A percentile compares a stretch with the other conserved stretches of the same genome.
These are phyloP conservation scores for Penicillium canariense DNA, from an alignment of 495 filamentous ascomycete genomes.

Conservation along the genomic window DNA sequence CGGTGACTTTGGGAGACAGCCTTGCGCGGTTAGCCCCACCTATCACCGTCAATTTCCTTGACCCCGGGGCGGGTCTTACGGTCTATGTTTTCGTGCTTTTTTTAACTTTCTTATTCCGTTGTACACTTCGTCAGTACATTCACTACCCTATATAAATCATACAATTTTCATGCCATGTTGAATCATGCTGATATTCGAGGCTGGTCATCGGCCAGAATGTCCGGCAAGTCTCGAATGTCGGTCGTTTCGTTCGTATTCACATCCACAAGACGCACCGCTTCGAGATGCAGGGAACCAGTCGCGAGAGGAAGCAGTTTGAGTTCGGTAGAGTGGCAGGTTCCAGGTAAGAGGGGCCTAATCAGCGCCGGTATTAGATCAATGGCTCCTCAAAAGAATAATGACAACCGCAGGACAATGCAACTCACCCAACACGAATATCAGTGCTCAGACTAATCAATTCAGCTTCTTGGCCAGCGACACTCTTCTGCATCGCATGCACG, in stretches of 20 bases:
- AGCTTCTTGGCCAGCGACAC: constrained; percentile 63
- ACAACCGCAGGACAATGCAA: constrained; percentile 2
- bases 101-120: background rate
- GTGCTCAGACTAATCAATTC: constrained; percentile 80
- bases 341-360: constrained; percentile 63
- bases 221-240: constrained; percentile 78
- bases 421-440: constrained; percentile 78
- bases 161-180: background rate
- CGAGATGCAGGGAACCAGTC: constrained; percentile 71
- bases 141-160: background rate
- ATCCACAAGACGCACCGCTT: constrained; percentile 81
- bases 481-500: constrained; percentile 79
- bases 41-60: background rate
- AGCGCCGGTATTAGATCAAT: background rate
- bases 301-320: constrained; percentile 75
- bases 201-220: constrained; percentile 57
- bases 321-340: constrained; percentile 76
- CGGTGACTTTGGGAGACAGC: background rate
- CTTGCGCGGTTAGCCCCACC: background rate
- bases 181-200: constrained; percentile 14
- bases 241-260: constrained; percentile 75
- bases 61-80: background rate
- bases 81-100: background rate
- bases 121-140: background rate
- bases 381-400: background rate